Base-by-base conservation (phyloP, 805 yeast genomes). In the Candida ponderosae region DNA sequence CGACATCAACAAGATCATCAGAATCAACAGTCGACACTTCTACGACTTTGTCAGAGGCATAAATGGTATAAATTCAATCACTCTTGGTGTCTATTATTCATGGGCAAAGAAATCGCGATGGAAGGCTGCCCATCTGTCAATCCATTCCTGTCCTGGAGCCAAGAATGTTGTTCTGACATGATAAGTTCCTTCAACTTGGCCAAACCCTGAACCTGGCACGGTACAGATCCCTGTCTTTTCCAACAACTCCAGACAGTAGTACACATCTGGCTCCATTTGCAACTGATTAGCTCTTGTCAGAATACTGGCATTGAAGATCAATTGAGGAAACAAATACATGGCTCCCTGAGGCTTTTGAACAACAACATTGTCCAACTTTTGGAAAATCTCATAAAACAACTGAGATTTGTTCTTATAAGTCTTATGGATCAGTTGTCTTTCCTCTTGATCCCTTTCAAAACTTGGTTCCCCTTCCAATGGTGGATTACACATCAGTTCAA, bases 161-260 rank as follows among this genome's bases (percentile, higher is more conserved):
- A 93, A 70, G 67, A 93, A 93, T 1, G 99, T 93, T 1, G 98
- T 93, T 70, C 99, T 80, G 51, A 93, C 72, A 57, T 93, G 99
- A 64, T 71, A 82, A 4, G 97, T 88, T 17, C 87, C 95, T 34
- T 79, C 79, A 34, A 70, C 81, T 63, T 93, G 98, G 23, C 97
- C 97, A 52, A 93, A 93, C 0, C 99, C 99, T 26, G 87, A 78
- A 30, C 98, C 99, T 23, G 99, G 97, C 44, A 93, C 95, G 32
- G 94, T 86, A 63, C 99, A 93, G 42, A 93, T 87, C 49, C 99
- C 99, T 6, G 98, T 88, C 33, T 65, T 60, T 46, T 90, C 90
- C 47, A 93, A 70, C 41, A 93, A 67, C 48, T 81, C 81, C 56
- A 81, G 69, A 60, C 97, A 89, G 66, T 93, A 93, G 45, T 83